Conservation (phyloP, 768 basidiomycete species). For the Leccinellum luteum region DNA sequence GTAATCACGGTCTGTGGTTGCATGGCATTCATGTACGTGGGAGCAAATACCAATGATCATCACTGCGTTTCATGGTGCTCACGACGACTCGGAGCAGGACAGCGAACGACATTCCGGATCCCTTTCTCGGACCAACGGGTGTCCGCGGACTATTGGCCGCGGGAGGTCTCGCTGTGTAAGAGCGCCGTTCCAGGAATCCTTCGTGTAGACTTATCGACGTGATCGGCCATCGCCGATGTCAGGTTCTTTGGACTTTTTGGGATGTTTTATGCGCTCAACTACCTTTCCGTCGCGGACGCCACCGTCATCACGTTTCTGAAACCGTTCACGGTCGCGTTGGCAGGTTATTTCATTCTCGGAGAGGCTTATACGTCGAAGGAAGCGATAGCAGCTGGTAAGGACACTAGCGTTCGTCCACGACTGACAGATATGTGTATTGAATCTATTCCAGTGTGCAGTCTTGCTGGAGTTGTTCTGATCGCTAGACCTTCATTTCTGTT, state of each 20-base stretch:
- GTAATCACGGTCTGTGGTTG: constrained; percentile 52
- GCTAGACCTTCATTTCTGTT: constrained; percentile 78
- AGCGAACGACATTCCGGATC: constrained; percentile 49
- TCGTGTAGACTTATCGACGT: constrained; percentile 24
- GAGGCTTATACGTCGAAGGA: constrained; percentile 58
- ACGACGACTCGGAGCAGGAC: constrained; percentile 28
- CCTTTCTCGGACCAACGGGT: constrained; percentile 66
- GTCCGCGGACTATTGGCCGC: constrained; percentile 55
- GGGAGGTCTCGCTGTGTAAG: constrained; percentile 63
- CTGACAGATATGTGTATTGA: not conserved
- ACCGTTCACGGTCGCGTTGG: constrained; percentile 62
- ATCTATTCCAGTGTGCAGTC: constrained; percentile 48
- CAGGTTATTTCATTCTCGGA: constrained; percentile 58
- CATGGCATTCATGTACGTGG: constrained; percentile 45
- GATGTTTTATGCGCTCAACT: constrained; percentile 71
- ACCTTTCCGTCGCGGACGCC: constrained; percentile 75
- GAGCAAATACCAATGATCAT: constrained; percentile 37
- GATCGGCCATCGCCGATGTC: not conserved
- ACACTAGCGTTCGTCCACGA: not conserved
- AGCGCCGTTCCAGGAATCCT: constrained; percentile 38
- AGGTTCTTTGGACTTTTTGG: constrained; percentile 75
- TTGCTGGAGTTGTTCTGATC: constrained; percentile 77
- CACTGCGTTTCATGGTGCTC: constrained; percentile 44
- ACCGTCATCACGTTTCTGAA: constrained; percentile 73
- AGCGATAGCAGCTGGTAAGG: constrained; percentile 50